phyloP scores from a whole-genome alignment of 2,329 filamentous ascomycete genomes.

The Tolypocladium ovalisporum region DNA sequence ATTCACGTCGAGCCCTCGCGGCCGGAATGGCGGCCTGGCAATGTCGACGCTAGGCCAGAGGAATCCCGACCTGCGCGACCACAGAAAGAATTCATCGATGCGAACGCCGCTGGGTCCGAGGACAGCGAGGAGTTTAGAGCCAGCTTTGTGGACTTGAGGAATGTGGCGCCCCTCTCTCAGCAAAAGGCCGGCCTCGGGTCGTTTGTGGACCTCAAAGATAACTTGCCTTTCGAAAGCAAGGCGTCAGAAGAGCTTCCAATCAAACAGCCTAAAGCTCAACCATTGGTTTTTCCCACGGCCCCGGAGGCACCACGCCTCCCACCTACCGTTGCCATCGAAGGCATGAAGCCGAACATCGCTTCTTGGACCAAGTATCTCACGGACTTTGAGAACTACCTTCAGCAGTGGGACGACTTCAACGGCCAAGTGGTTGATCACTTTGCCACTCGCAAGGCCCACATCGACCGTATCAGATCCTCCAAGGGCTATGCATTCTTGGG shows the following conservation, averaged over 20 bases:
- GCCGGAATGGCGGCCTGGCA: conserved; percentile 47
- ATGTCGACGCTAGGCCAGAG: conserved; percentile 20
- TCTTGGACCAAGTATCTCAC: conserved; percentile 41
- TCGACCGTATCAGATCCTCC: conserved; percentile 24
- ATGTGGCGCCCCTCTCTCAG: conserved; percentile 42
- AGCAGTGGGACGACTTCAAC: conserved; percentile 38
- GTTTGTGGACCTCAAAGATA: conserved; percentile 43
- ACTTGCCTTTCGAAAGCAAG: conserved; percentile 44
- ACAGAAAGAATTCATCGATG: conserved; percentile 13
- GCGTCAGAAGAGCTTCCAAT: conserved; percentile 31
- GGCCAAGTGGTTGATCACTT: conserved; percentile 46
- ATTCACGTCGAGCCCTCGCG: conserved; percentile 48
- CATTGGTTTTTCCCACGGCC: conserved; percentile 33
- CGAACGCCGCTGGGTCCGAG: conserved; percentile 37
- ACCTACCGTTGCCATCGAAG: conserved; percentile 27
- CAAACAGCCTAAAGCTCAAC: conserved; percentile 19
- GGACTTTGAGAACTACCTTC: conserved; percentile 44
- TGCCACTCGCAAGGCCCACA: conserved; percentile 34
- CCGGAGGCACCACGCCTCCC: conserved; percentile 40
- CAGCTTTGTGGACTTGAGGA: conserved; percentile 42
- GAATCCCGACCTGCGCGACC: conserved; percentile 8
- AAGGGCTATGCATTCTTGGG: conserved; percentile 36
- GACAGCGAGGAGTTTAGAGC: conserved; percentile 44
- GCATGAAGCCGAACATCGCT: conserved; percentile 28
- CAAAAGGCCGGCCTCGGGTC: conserved; percentile 39